Evolutionary conservation across 2,329 filamentous ascomycete genomes (phyloP), one percentile per base, ranked within the genome.

Genomic region (Chaetothyriales sp.): DNA sequence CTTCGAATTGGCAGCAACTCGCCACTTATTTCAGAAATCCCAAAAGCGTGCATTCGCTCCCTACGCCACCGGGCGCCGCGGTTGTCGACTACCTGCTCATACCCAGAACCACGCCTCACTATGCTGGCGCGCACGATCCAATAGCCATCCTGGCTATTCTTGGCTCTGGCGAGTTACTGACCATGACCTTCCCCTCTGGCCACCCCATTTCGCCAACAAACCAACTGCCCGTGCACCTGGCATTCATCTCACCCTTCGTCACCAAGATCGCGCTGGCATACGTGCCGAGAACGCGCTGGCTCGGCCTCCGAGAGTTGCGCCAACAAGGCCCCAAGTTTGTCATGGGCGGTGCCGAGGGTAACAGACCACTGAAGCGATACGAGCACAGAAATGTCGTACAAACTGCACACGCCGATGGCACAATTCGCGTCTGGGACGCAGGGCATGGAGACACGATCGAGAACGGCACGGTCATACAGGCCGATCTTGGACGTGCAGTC

Each of bases 361-460:
- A 76, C 4, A 80, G 81, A 56, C 80, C 82, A 5, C 72, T 86
- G 43, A 86, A 87, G 61, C 75, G 86, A 56, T 89, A 86, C 60
- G 89, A 95, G 62, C 77, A 82, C 55, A 80, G 92, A 47, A 94
- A 89, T 52, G 79, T 97, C 45, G 77, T 95, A 5, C 85, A 90
- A 55, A 87, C 86, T 4, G 84, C 88, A 0, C 90, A 98, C 66
- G 88, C 84, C 2, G 92, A 98, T 67, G 88, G 89, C 50, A 94
- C 86, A 0, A 75, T 98, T n/a, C 77, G 89, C 29, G 73, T 97
- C 5, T 98, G 89, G 89, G 92, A 98, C 67, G 80, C 84, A 18
- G 92, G 92, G 0, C 86, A 94, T 62, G 86, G 81, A 13, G 92
- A 98, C 63, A 87, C 95, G 62, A 85, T 98, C 48, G 92, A 98